A percentile compares a stretch with the other conserved stretches of the same genome.
Conservation (phyloP, 2,329 filamentous ascomycete species). For the Chaetomiaceae sp. region DNA sequence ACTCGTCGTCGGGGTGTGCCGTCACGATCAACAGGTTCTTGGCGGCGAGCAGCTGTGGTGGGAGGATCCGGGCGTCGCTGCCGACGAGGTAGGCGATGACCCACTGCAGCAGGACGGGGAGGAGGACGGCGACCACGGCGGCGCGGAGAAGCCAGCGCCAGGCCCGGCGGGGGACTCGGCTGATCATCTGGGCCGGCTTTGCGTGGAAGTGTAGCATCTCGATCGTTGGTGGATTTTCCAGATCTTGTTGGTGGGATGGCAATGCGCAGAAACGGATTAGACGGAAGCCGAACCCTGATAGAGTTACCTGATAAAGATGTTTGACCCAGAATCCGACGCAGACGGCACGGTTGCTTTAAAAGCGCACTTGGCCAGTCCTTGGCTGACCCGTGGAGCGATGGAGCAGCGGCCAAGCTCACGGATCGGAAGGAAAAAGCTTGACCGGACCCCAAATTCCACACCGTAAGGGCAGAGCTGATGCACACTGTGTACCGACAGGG, state of each 20-base stretch:
- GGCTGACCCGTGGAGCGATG: too few relatives aligned
- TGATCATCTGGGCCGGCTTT: constrained; percentile 14
- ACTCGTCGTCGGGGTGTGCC: constrained; percentile 39
- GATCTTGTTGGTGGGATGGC: background rate
- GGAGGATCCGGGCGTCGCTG: constrained; percentile 35
- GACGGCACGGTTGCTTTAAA: too few relatives aligned
- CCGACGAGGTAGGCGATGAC: constrained; percentile 35
- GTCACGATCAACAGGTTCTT: constrained; percentile 37
- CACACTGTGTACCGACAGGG: too few relatives aligned
- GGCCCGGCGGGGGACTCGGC: constrained; percentile 21
- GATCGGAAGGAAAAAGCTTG: too few relatives aligned
- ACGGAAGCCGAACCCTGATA: too few relatives aligned
- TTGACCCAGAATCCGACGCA: too few relatives aligned
- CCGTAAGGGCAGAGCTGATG: too few relatives aligned
- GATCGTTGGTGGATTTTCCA: background rate
- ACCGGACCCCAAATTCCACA: too few relatives aligned
- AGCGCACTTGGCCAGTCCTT: too few relatives aligned
- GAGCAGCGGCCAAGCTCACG: too few relatives aligned
- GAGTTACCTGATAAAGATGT: too few relatives aligned
- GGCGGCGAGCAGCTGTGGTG: constrained; percentile 32
- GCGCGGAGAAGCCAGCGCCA: constrained; percentile 22
- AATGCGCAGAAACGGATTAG: background rate
- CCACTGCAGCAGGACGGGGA: constrained; percentile 35
- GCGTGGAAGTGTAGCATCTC: constrained; percentile 6
- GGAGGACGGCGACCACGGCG: constrained; percentile 14